Evolutionary conservation across 176 grass and related monocot species (phyloP), one percentile per base, ranked within the genome.

Genomic region (Poa annua): DNA sequence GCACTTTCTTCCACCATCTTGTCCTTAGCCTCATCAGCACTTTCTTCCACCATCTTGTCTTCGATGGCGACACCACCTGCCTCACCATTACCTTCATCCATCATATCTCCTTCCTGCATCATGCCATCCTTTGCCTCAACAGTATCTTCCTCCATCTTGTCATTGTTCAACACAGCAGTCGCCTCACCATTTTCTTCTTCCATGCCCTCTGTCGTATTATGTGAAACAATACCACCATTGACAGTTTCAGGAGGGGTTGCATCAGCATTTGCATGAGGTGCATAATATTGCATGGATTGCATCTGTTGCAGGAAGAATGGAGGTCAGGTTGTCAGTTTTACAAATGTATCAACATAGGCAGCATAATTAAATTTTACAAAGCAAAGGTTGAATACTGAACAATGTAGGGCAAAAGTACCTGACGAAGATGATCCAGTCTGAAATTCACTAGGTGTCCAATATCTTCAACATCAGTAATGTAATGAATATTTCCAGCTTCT

Each of bases 391-490:
- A 17, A 5, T 60, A 79, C 41, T 68, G 32, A 41, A 47, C 4
- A 66, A 29, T 19, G 59, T 39, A 41, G 15, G 53, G 52, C 17
- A 42, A 20, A 33, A 26, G 56, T 92, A 99, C 96, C 89, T 96
- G 83, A 54, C 81, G 84, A 57, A 99, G 93, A 75, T 99, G 86
- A 71, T 99, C 87, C 70, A 99, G 83, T 80, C 91, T 93, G 87
- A 89, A 99, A 72, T 89, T 94, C 63, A 94, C 96, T 60, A 99
- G 69, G 35, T 89, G 85, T 17, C 88, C 93, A 87, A 99, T 96
- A 76, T 96, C 89, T 88, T 96, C 81, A 59, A 89, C 84, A 57
- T 77, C 89, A 68, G 88, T 75, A 75, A 94, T 81, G 66, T 92
- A 92, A 71, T 88, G 85, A 54, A 90, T 86, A 56, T 55, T 86